Evolutionary conservation across 1,284 basidiomycete species (phyloP).

Genomic region (Ceratobasidium sp.): DNA sequence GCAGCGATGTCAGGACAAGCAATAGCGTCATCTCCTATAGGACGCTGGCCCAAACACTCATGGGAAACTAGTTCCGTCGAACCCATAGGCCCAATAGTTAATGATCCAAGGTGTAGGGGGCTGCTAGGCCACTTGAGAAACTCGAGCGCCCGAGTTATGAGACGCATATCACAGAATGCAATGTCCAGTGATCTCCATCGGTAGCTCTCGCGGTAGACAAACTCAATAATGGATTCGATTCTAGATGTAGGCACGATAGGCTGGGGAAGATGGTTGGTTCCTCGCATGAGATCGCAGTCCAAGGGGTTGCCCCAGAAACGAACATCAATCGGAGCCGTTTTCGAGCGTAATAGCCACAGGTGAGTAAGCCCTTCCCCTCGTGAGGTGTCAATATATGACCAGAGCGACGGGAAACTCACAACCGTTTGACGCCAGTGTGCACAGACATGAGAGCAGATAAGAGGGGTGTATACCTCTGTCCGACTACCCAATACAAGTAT

Average conservation of each 20-base stretch:
- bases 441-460: constrained; percentile 11
- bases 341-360: neutral
- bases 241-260: neutral
- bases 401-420: neutral
- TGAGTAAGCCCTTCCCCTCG: neutral
- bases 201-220: neutral
- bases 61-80: neutral
- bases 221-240: neutral
- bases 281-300: neutral
- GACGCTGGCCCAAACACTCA: too few relatives aligned
- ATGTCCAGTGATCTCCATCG: constrained; percentile 32
- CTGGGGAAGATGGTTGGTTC: too few relatives aligned
- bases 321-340: neutral
- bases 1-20: neutral
- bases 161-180: neutral
- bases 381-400: constrained; percentile 7
- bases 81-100: constrained; percentile 1
- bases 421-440: neutral
- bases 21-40: neutral
- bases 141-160: neutral
- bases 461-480: neutral
- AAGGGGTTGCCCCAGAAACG: neutral
- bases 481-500: neutral
- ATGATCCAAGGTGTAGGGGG: neutral
- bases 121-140: neutral